Base-by-base conservation (phyloP, 352 stramenopile genomes). In the Phytophthora hybrid region DNA sequence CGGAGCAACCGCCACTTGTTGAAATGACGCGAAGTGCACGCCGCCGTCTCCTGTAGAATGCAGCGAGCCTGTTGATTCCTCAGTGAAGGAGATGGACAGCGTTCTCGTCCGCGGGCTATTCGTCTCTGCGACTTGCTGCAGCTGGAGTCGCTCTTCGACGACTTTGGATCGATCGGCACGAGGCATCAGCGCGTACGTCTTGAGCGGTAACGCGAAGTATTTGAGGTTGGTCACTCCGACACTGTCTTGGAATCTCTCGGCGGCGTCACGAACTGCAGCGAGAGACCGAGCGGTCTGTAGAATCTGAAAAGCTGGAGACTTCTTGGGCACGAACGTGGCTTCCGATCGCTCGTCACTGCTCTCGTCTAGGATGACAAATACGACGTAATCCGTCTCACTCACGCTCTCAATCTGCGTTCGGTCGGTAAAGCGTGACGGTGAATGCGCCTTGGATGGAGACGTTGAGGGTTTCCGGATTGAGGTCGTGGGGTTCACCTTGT, bases 151-250 rank as follows among this genome's bases (percentile, higher is more conserved):
- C 63, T 87, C 78, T 37, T 91, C 80, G 0, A 69, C 55, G 7
- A 56, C 34, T 52, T 74, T 76, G 0, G 59, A 64, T n/a, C 67
- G 68, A 11, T 54, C 65, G 3, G 67, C 41, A 11, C 71, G 73
- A 10, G 84, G 82, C 34, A 88, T 44, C 7, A 89, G 18, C 1
- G 82, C 81, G 46, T 83, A 90, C 9, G 79, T 75, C 23, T 76
- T 83, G 44, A 83, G 69, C 2, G 69, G 59, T 11, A 90, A 37
- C 0, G 78, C 29, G 63, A 76, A 89, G 39, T 77, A 80, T 39
- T 67, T 63, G 19, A 63, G 13, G 3, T 34, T 63, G 18, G 4
- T 37, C 4, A 55, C 41, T 10, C 55, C 57, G 8, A 8, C 23
- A 31, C 19, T 41, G 3, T 73, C 59, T 19, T 70, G 55, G 4